Evolutionary conservation across 164 flowering plant genomes (phyloP), one percentile per base, ranked within the genome.

Genomic region (Euptelea pleiosperma): DNA sequence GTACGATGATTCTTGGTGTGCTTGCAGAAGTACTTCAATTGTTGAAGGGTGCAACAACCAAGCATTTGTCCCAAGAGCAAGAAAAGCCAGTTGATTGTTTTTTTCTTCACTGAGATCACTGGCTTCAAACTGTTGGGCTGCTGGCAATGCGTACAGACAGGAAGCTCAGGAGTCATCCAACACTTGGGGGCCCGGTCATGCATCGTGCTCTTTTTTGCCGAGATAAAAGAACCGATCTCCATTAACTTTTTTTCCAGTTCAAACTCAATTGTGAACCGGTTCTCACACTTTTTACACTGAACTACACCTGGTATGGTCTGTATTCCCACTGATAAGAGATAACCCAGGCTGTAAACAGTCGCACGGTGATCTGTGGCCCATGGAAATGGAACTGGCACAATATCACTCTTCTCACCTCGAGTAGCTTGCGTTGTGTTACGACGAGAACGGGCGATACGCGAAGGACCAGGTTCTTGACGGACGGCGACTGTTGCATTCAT

Each of bases 201-300:
- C 75, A 81, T 58, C 2, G 3, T 4, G 11, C 1, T 22, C 30
- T 50, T 61, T 37, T 72, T 64, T 2, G 36, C 15, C 2, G 14
- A 33, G 0, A 85, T 52, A 16, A 34, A 76, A 0, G 0, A 1
- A 2, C 45, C 60, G 0, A 85, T 31, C 24, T 73, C 73, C 0
- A 0, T 0, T 35, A 85, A 78, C 72, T 75, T 75, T 11, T 55
- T 52, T 25, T 4, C 1, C 41, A 83, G 30, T 30, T 77, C 60
- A 52, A 40, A 79, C n/a, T 52, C 41, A 12, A 34, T 18, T 2
- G 18, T 18, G 29, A 9, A 52, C 11, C 11, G 11, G 12, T 11
- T 14, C 54, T 80, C 76, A 51, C 92, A 86, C 3, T 52, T 28
- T 68, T 71, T 79, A 81, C 92, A 83, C 49, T 78, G 78, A 12